These are phyloP conservation scores for Phytophthora colocasiae DNA, from an alignment of 352 stramenopile species.

Conservation along the genomic window DNA sequence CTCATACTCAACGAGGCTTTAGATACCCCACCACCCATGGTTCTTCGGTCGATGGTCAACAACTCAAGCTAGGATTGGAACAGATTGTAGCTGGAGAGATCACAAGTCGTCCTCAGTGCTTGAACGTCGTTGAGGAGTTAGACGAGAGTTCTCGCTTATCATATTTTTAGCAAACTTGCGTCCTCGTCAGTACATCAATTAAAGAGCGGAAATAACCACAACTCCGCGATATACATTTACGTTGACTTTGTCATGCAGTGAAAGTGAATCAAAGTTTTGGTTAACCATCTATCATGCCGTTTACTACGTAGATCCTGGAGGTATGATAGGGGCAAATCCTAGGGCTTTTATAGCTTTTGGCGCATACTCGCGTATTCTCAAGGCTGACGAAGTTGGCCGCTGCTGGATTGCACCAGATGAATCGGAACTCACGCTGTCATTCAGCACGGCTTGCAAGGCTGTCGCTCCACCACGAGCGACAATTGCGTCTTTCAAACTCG, in stretches of 20 bases:
- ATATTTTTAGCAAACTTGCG: constrained; percentile 36
- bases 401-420: constrained; percentile 5
- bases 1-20: constrained; percentile 11
- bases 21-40: constrained; percentile 54
- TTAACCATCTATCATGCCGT: neutral
- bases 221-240: too few relatives aligned
- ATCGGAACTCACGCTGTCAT: constrained; percentile 44
- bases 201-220: constrained; percentile 13
- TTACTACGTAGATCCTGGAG: neutral
- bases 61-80: constrained; percentile 8
- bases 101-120: constrained; percentile 15
- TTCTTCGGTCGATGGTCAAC: constrained; percentile 14
- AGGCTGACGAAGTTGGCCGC: constrained; percentile 57
- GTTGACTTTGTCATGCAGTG: too few relatives aligned
- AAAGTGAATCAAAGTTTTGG: neutral
- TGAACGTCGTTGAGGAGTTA: constrained; percentile 18
- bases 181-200: neutral
- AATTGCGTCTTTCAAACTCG: constrained; percentile 59
- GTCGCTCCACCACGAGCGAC: constrained; percentile 58
- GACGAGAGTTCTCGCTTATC: constrained; percentile 1
- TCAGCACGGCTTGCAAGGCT: constrained; percentile 69
- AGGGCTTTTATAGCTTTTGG: constrained; percentile 79
- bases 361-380: constrained; percentile 80
- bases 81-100: constrained; percentile 8
- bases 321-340: constrained; percentile 58